Base-by-base conservation (phyloP, 2,329 filamentous ascomycete species). In the Plenodomus biglobosus region DNA sequence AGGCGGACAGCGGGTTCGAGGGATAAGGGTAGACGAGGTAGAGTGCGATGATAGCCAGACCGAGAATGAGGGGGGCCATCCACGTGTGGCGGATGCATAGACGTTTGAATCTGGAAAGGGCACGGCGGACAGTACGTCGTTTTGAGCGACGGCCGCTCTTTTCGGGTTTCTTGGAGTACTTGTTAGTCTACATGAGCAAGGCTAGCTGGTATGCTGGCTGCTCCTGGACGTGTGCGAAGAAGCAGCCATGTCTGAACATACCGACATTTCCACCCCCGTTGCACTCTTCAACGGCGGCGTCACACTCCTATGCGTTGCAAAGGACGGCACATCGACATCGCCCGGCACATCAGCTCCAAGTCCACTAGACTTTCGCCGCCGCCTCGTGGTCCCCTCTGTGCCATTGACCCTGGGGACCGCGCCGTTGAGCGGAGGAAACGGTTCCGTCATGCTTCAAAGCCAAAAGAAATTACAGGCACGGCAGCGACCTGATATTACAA, bases 11-110 rank as follows among this genome's bases (percentile, higher is more conserved):
- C 11, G 88, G 88, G 72, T 96, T 96, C 48, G 86, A 84, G 52
- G 85, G 79, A 61, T 81, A 84, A 4, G 92, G 92, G 68, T 91
- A 87, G 65, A 89, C 69, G 57, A 84, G 83, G 74, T 92, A 96
- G 52, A 84, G 78, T 41, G 78, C 73, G 50, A 88, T 74, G 66
- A 92, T 79, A 66, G 85, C 62, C 50, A 80, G 52, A 48, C 90
- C 73, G 49, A 95, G 75, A 57, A 87, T 71, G 49, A 94, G 80
- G 19, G 92, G 92, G 41, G 80, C 76, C 16, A 85, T 68, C 83
- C 83, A 85, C 21, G 83, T 85, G 65, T 85, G 81, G 38, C 73
- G 72, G 40, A 78, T 62, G 35, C 73, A 77, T 44, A 74, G 55
- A 46, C 72, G 74, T 59, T 75, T 77, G 63, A 71, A 76, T 42